phyloP scores from a whole-genome alignment of 2,329 filamentous ascomycete species.

The Pestalotiopsis sp. region DNA sequence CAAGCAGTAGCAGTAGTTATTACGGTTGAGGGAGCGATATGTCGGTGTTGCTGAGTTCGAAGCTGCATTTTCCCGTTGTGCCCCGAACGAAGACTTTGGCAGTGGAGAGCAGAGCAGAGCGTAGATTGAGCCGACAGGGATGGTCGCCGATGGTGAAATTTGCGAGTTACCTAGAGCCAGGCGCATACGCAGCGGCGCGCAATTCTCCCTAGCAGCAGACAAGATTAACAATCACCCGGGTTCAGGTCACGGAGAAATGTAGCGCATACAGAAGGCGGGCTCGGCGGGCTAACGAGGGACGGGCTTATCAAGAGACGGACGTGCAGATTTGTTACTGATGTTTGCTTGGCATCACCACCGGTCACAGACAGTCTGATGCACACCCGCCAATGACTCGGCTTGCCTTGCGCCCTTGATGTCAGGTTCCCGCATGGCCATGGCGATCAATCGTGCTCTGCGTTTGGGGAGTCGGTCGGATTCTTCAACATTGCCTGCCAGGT shows the following conservation, averaged over 20 bases:
- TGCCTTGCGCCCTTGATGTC: neutral
- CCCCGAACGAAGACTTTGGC: slow-evolving; percentile 3
- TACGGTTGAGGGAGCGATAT: neutral
- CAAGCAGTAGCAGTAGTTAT: neutral
- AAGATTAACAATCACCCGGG: neutral
- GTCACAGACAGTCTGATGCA: neutral
- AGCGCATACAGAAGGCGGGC: neutral
- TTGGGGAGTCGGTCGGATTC: neutral
- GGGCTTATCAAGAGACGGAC: neutral
- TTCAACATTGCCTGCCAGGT: neutral
- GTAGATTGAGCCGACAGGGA: slow-evolving; percentile 4
- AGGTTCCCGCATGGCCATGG: neutral
- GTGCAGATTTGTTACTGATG: neutral
- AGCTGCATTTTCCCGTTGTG: slow-evolving; percentile 1
- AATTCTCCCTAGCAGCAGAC: neutral
- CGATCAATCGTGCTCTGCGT: neutral
- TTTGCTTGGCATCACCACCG: neutral
- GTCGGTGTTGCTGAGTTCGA: neutral
- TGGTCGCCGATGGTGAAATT: neutral
- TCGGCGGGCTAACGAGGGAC: neutral
- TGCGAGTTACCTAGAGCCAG: neutral
- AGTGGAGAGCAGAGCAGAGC: neutral
- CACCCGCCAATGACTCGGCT: neutral
- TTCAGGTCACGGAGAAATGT: neutral
- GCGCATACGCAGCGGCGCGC: neutral